Evolutionary conservation across 1,139 yeast genomes (phyloP), one percentile per base, ranked within the genome.

Genomic region (Saccharomyces uvarum): DNA sequence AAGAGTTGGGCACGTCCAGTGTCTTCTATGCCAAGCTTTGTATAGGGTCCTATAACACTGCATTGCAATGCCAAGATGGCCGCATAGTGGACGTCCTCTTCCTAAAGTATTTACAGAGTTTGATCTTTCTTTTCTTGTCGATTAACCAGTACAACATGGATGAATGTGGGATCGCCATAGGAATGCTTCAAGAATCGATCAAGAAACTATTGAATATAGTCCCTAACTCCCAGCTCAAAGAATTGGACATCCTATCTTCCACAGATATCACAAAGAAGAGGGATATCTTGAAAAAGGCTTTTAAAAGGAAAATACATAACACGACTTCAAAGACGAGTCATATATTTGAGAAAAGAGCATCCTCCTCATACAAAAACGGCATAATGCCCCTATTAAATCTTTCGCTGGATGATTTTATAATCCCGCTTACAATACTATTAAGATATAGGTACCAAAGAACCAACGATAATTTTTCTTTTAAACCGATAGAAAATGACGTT

Each of bases 381-480:
- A 53, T 65, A 33, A 38, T 55, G 9, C 64, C 66, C 2, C 51
- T 63, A 11, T 53, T 63, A 47, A 51, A 55, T 7, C 59, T 56
- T 13, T 58, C 64, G 1, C 47, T 66, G 33, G 57, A 64, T 9
- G 63, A 62, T 44, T 67, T 69, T 29, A 47, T 69, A n/a, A 54
- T 66, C 16, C 71, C 71, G 2, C 54, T 69, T 38, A 54, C 61
- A 14, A 55, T 54, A 42, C 52, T 68, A 14, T 50, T 69, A 47
- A 58, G 60, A 31, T 66, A 66, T 53, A 64, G 70, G 29, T 68
- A 64, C 52, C 52, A 57, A 14, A 63, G 59, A 48, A 63, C 68
- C 3, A 68, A 68, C 52, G 70, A 68, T 16, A 61, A 62, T 32
- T 51, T 65, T 16, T 55, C 60, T 24, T 62, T 63, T 47, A 63